phyloP scores from a whole-genome alignment of 257 asterid species.

The Anisodus acutangulus region DNA sequence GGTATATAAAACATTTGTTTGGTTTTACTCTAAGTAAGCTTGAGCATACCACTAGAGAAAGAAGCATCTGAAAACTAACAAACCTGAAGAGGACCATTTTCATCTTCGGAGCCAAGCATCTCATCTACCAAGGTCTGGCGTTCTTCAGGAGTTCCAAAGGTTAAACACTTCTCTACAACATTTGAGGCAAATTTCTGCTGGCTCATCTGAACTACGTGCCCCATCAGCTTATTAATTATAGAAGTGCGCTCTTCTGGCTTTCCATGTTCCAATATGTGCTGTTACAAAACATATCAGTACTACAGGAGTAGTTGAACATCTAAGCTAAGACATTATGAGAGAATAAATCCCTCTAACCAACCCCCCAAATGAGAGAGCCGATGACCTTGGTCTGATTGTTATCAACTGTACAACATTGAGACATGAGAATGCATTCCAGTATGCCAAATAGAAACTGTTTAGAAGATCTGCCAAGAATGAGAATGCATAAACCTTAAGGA shows the following conservation, averaged over 20 bases:
- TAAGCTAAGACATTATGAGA: not conserved
- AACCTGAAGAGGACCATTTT: conserved; percentile 85
- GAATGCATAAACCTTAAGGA: conserved; percentile 1
- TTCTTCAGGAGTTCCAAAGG: conserved; percentile 68
- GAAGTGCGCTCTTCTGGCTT: conserved; percentile 62
- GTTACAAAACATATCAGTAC: conserved; percentile 29
- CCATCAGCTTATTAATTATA: conserved; percentile 60
- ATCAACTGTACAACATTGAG: conserved; percentile 3
- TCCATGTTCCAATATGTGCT: conserved; percentile 85
- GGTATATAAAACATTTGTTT: no score
- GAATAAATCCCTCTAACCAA: not conserved
- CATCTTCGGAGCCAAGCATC: conserved; percentile 74
- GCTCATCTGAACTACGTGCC: conserved; percentile 76
- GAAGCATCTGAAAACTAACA: conserved; percentile 28
- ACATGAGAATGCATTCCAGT: not conserved
- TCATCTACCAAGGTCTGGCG: conserved; percentile 65
- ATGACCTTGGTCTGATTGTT: not conserved
- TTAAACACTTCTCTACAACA: conserved; percentile 79
- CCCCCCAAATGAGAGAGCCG: not conserved
- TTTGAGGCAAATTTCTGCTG: conserved; percentile 83
- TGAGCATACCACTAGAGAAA: not conserved
- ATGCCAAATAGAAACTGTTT: not conserved
- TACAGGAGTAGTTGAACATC: not conserved
- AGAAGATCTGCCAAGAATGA: not conserved
- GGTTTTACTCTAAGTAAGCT: not conserved